These are phyloP conservation scores for Lipomyces sp. DNA, from an alignment of 805 yeast genomes.

Conservation along the genomic window DNA sequence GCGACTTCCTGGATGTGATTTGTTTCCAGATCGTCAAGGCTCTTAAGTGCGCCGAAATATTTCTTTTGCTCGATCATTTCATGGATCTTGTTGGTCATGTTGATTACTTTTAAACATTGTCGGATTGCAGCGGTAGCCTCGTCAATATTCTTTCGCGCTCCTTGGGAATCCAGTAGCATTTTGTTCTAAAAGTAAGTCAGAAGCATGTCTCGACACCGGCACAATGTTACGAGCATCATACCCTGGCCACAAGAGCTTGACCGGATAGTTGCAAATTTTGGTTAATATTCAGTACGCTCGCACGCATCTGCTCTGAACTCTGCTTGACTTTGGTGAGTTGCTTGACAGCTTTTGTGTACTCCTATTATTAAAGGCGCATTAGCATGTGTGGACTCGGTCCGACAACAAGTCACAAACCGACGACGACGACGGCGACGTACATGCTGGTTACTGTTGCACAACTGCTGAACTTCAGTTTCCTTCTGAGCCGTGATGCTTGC, in stretches of 20 bases:
- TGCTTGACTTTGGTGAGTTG: constrained; percentile 65
- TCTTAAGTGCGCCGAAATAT: constrained; percentile 84
- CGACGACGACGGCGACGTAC: constrained; percentile 25
- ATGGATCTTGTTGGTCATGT: constrained; percentile 82
- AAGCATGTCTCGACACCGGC: constrained; percentile 28
- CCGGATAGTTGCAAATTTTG: constrained; percentile 68
- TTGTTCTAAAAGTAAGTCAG: constrained; percentile 52
- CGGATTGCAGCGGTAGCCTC: constrained; percentile 73
- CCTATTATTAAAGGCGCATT: constrained; percentile 39
- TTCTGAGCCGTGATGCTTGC: constrained; percentile 62
- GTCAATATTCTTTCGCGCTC: constrained; percentile 66
- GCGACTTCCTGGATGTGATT: constrained; percentile 68
- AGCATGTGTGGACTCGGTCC: not conserved
- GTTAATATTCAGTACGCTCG: constrained; percentile 62
- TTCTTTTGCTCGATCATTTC: constrained; percentile 74
- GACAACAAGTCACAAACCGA: not conserved
- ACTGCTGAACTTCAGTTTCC: constrained; percentile 64
- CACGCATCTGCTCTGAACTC: constrained; percentile 60
- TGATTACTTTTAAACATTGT: constrained; percentile 78
- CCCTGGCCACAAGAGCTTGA: constrained; percentile 58
- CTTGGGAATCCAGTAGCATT: constrained; percentile 61
- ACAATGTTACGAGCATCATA: constrained; percentile 24
- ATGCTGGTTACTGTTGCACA: constrained; percentile 65
- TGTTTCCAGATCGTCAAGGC: constrained; percentile 72
- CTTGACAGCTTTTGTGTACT: constrained; percentile 55